A percentile compares a stretch with the other conserved stretches of the same genome.
Conservation (phyloP, 768 basidiomycete genomes). For the Panaeolus papilionaceus region DNA sequence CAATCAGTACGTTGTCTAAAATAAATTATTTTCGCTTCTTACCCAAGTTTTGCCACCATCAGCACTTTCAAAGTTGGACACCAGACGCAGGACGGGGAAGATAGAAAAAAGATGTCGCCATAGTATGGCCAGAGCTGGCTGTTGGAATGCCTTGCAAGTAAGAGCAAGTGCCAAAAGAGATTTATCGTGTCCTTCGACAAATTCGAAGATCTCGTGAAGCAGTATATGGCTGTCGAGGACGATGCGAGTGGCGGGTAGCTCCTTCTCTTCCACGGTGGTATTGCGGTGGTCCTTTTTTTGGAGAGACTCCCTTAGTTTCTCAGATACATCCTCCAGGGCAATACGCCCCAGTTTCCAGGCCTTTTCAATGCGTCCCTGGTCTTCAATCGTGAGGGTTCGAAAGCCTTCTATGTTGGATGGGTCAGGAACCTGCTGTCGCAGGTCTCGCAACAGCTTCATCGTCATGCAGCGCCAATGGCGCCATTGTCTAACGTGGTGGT, state of each 20-base stretch:
- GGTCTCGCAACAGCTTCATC: neutral
- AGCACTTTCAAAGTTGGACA: neutral
- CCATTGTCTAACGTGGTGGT: too few species aligned
- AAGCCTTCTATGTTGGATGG: neutral
- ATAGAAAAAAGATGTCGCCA: neutral
- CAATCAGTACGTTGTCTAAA: too few species aligned
- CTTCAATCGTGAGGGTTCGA: neutral
- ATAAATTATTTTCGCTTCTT: too few species aligned
- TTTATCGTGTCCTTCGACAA: neutral
- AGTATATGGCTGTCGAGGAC: neutral
- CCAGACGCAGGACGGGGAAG: neutral
- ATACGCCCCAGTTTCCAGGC: neutral
- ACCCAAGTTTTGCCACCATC: too few species aligned
- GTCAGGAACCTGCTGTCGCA: neutral
- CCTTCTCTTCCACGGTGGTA: neutral
- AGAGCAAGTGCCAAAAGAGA: neutral
- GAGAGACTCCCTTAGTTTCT: neutral
- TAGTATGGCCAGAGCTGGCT: neutral
- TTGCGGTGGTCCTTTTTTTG: neutral
- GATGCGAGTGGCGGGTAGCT: neutral
- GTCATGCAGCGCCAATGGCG: neutral
- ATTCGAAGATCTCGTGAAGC: neutral
- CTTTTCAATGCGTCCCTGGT: neutral
- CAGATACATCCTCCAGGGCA: neutral
- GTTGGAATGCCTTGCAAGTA: neutral